These are phyloP conservation scores for Bretschneidera sinensis DNA, from an alignment of 345 rosid species.

Conservation along the genomic window DNA sequence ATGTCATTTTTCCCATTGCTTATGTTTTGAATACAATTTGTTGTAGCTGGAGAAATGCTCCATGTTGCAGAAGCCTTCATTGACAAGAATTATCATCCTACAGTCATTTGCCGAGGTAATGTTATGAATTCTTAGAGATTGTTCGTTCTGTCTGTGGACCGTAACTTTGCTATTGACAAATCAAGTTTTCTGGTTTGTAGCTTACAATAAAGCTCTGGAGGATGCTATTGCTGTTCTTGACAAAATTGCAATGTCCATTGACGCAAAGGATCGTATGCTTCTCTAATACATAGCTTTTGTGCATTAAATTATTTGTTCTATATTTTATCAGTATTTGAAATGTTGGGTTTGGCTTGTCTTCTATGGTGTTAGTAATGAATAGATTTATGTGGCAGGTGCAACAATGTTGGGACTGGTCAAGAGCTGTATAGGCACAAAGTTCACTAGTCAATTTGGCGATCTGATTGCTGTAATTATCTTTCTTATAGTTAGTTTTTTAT, in stretches of 20 bases:
- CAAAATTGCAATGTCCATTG: slow-evolving; percentile 84
- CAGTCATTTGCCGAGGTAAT: slow-evolving; percentile 88
- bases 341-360: neutral
- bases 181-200: slow-evolving; percentile 39
- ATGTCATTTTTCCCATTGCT: no score
- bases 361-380: slow-evolving; percentile 4
- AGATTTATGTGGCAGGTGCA: slow-evolving; percentile 22
- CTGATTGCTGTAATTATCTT: slow-evolving; percentile 74
- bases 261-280: slow-evolving; percentile 73
- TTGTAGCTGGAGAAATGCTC: slow-evolving; percentile 94
- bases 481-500: neutral
- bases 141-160: no score
- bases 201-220: slow-evolving; percentile 87
- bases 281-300: no score
- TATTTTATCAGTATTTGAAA: no score
- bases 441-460: slow-evolving; percentile 94
- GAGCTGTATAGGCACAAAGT: slow-evolving; percentile 93
- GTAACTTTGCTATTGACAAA: no score
- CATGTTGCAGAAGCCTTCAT: slow-evolving; percentile 97
- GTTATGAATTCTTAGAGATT: neutral
- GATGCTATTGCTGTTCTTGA: slow-evolving; percentile 91
- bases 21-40: no score
- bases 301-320: no score
- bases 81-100: slow-evolving; percentile 85
- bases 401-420: slow-evolving; percentile 71